Evolutionary conservation across 176 grass and related monocot genomes (phyloP).

Genomic region (Oryza longistaminata): DNA sequence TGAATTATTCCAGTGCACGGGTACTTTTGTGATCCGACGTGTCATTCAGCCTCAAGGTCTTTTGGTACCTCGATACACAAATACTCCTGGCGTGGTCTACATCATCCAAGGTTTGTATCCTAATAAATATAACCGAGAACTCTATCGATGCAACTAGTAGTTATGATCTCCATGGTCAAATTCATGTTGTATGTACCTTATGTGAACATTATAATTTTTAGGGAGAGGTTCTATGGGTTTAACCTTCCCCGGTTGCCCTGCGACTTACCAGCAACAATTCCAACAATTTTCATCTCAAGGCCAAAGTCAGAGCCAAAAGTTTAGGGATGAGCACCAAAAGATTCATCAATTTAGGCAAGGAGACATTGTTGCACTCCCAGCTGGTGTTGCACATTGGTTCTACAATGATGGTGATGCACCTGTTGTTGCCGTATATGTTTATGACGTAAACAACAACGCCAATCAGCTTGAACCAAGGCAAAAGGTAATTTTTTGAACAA

Average conservation of each 20-base stretch:
- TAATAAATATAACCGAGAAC: not conserved
- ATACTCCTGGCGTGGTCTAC: not conserved
- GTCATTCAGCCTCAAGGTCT: not conserved
- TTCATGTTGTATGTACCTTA: not conserved
- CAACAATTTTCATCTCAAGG: too few relatives aligned
- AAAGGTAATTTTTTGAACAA: too few relatives aligned
- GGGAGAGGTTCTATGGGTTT: constrained; percentile 34
- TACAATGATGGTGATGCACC: too few relatives aligned
- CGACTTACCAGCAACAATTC: too few relatives aligned
- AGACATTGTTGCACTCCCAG: too few relatives aligned
- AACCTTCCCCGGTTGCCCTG: constrained; percentile 31
- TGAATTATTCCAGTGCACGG: constrained; percentile 39
- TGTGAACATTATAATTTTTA: not conserved
- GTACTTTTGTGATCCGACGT: constrained; percentile 17
- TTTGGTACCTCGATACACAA: not conserved
- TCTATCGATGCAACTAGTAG: not conserved
- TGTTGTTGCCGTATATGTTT: too few relatives aligned
- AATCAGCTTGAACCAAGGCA: too few relatives aligned
- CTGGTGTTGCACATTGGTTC: too few relatives aligned
- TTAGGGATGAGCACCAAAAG: too few relatives aligned
- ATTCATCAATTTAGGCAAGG: too few relatives aligned
- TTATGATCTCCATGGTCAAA: not conserved
- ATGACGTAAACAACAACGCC: too few relatives aligned
- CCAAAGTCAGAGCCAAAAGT: too few relatives aligned
- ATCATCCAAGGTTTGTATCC: constrained; percentile 31